Evolutionary conservation across 148 eudicot species (phyloP).

Genomic region (Rhododendron ovatum): DNA sequence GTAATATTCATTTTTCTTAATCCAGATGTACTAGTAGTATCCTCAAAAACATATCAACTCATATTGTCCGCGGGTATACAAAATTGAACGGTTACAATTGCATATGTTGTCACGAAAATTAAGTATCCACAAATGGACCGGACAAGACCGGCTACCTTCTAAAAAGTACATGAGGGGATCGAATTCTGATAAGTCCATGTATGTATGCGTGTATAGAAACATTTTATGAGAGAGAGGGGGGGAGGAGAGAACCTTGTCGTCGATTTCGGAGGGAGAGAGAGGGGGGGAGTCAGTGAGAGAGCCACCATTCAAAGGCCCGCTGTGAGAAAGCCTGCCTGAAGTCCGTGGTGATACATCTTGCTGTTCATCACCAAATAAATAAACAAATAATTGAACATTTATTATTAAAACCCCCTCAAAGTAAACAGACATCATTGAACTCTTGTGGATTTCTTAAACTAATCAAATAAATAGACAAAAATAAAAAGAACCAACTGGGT

Average conservation of each 20-base stretch:
- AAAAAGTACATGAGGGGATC: not conserved
- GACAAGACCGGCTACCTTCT: not conserved
- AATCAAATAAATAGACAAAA: not conserved
- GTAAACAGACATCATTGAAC: constrained; percentile 4
- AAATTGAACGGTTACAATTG: not conserved
- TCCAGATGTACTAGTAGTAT: too few species aligned
- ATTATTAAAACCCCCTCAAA: not conserved
- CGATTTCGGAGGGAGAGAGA: constrained; percentile 85
- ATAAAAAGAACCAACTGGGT: not conserved
- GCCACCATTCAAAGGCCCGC: constrained; percentile 86
- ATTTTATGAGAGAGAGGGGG: not conserved
- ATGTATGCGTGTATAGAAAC: not conserved
- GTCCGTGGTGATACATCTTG: constrained; percentile 97
- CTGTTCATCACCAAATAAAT: constrained; percentile 28
- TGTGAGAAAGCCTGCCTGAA: constrained; percentile 86
- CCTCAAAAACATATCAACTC: too few species aligned
- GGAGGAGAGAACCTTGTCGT: constrained; percentile 65
- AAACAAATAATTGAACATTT: not conserved
- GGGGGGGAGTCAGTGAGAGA: constrained; percentile 94
- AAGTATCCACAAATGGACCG: not conserved
- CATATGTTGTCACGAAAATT: not conserved
- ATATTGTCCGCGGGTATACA: not conserved
- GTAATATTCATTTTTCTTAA: too few species aligned
- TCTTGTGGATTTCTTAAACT: not conserved
- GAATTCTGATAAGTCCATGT: not conserved